phyloP scores from a whole-genome alignment of 768 basidiomycete genomes.

The Amanita rubescens region DNA sequence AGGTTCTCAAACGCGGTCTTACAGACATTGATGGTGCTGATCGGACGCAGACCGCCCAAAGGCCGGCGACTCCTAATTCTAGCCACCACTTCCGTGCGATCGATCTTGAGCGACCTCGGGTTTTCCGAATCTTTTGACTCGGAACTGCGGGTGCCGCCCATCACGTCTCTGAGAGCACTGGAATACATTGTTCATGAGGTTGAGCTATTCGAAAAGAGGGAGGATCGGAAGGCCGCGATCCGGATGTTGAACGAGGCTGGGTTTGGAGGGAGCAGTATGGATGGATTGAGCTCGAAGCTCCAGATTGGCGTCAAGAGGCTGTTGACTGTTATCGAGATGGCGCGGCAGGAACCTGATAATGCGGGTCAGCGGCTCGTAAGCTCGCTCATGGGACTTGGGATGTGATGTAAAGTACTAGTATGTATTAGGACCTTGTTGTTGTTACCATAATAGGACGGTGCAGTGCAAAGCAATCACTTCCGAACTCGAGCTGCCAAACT shows the following conservation, averaged over 20 bases:
- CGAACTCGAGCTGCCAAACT: too few species aligned
- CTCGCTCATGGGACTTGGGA: slow-evolving; percentile 51
- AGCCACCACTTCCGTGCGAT: slow-evolving; percentile 84
- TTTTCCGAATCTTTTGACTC: slow-evolving; percentile 87
- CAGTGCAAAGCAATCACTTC: too few species aligned
- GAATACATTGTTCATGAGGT: slow-evolving; percentile 74
- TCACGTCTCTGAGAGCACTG: slow-evolving; percentile 64
- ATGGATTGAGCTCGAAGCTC: slow-evolving; percentile 38
- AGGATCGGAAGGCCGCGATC: slow-evolving; percentile 53
- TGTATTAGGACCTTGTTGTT: too few species aligned
- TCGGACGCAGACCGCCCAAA: slow-evolving; percentile 90
- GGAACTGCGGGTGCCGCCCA: slow-evolving; percentile 76
- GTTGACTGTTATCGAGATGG: slow-evolving; percentile 90
- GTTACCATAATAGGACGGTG: slow-evolving; percentile 3
- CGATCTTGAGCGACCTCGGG: slow-evolving; percentile 83
- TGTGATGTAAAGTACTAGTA: slow-evolving; percentile 16
- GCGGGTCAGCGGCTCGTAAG: slow-evolving; percentile 64
- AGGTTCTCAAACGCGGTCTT: slow-evolving; percentile 93
- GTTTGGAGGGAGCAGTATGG: slow-evolving; percentile 45
- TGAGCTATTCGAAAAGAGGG: slow-evolving; percentile 55
- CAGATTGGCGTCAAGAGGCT: slow-evolving; percentile 93
- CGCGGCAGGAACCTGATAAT: slow-evolving; percentile 87
- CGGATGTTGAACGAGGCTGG: slow-evolving; percentile 68
- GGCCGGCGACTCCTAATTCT: slow-evolving; percentile 88
- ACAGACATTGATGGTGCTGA: slow-evolving; percentile 83